These are phyloP conservation scores for Cytospora leucostoma DNA, from an alignment of 2,329 filamentous ascomycete genomes.

Conservation along the genomic window DNA sequence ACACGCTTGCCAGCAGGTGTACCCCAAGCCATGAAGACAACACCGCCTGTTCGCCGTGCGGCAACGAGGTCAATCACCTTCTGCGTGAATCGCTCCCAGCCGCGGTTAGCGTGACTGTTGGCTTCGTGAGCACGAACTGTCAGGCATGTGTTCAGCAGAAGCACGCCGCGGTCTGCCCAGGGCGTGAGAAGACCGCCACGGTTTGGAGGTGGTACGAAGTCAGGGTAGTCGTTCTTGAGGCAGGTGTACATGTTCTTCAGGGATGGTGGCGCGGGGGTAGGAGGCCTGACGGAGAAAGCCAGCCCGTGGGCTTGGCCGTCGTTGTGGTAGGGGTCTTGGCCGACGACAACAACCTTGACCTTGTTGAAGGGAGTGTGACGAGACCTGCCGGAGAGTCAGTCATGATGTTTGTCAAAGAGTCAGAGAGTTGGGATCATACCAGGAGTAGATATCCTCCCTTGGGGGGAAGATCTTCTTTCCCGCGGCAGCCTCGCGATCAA, in stretches of 20 bases:
- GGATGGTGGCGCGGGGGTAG: slow-evolving; percentile 84
- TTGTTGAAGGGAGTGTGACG: slow-evolving; percentile 84
- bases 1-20: slow-evolving; percentile 80
- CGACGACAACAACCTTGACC: slow-evolving; percentile 90
- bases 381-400: slow-evolving; percentile 65
- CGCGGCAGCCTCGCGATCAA: slow-evolving; percentile 72
- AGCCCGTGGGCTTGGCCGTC: slow-evolving; percentile 93
- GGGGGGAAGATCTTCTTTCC: slow-evolving; percentile 86
- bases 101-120: slow-evolving; percentile 80
- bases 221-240: slow-evolving; percentile 84
- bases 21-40: slow-evolving; percentile 96
- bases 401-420: not conserved
- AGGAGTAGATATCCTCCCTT: slow-evolving; percentile 87
- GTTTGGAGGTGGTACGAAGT: slow-evolving; percentile 73
- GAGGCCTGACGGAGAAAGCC: slow-evolving; percentile 90
- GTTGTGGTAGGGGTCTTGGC: slow-evolving; percentile 98
- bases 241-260: slow-evolving; percentile 92
- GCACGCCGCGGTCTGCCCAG: slow-evolving; percentile 90
- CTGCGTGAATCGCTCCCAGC: slow-evolving; percentile 94
- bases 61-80: slow-evolving; percentile 86
- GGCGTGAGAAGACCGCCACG: slow-evolving; percentile 82
- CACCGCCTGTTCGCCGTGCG: slow-evolving; percentile 72
- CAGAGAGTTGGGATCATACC: slow-evolving; percentile 56
- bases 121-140: slow-evolving; percentile 89
- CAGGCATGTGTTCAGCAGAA: slow-evolving; percentile 92